These are phyloP conservation scores for Amanita rubescens DNA, from an alignment of 768 basidiomycete species.

Conservation along the genomic window DNA sequence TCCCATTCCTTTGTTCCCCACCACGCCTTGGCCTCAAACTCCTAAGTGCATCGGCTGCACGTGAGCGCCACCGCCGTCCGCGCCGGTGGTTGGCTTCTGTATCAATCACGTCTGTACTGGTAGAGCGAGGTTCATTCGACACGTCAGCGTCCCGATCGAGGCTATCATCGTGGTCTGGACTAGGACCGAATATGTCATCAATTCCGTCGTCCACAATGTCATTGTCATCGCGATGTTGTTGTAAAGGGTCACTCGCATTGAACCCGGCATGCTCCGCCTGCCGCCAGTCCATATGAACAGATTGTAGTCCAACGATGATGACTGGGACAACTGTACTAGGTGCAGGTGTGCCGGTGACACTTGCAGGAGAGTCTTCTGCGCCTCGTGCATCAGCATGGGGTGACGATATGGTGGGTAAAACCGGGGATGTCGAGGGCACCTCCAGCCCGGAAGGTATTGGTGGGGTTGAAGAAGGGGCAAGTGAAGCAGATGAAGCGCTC, in stretches of 20 bases:
- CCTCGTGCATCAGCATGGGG: constrained; percentile 11
- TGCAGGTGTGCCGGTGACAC: not conserved
- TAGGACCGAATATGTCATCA: constrained; percentile 5
- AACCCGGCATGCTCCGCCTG: constrained; percentile 13
- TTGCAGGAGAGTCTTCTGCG: constrained; percentile 6
- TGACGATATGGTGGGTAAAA: constrained; percentile 1
- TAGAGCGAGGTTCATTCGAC: not conserved
- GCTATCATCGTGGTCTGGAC: not conserved
- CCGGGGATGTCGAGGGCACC: constrained; percentile 4
- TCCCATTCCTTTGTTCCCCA: constrained; percentile 17
- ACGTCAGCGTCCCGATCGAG: not conserved
- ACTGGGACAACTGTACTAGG: constrained; percentile 63
- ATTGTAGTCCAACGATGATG: constrained; percentile 78
- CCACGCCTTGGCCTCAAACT: constrained; percentile 37
- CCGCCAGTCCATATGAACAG: constrained; percentile 46
- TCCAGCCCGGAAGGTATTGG: constrained; percentile 1
- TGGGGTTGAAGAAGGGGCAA: constrained; percentile 13
- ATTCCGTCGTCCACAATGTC: constrained; percentile 6
- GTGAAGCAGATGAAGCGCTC: not conserved
- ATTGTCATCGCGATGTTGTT: constrained; percentile 10
- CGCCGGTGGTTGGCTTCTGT: constrained; percentile 1
- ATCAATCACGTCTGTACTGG: not conserved
- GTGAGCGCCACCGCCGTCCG: constrained; percentile 44
- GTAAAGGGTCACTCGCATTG: not conserved
- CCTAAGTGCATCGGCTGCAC: constrained; percentile 56